A percentile compares a stretch with the other conserved stretches of the same genome.
phyloP scores from a whole-genome alignment of 768 basidiomycete genomes.

The Agaricus blazei region DNA sequence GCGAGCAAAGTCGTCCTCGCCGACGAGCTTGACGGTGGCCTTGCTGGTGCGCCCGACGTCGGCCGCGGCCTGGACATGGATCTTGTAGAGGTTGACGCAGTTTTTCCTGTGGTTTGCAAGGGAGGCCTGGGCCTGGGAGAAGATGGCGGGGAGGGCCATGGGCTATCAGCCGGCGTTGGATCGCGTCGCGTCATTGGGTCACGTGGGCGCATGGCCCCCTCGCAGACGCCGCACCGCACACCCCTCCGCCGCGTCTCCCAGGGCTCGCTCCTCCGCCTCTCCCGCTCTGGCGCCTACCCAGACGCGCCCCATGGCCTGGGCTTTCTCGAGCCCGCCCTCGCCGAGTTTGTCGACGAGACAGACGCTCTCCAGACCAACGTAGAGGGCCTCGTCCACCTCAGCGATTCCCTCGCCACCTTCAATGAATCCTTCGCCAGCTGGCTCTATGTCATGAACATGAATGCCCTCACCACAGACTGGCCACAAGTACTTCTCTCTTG shows the following conservation, averaged over 20 bases:
- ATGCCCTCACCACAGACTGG: slow-evolving; percentile 92
- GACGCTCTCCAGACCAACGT: slow-evolving; percentile 75
- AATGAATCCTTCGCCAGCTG: slow-evolving; percentile 93
- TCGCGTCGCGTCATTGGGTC: slow-evolving; percentile 10
- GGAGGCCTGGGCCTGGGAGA: slow-evolving; percentile 77
- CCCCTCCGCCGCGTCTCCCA: slow-evolving; percentile 89
- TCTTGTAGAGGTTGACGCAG: slow-evolving; percentile 77
- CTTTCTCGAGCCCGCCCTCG: slow-evolving; percentile 78
- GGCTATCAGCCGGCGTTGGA: background rate
- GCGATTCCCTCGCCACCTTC: slow-evolving; percentile 74
- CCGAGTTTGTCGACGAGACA: slow-evolving; percentile 86
- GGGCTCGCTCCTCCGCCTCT: slow-evolving; percentile 82
- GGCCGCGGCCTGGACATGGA: slow-evolving; percentile 63
- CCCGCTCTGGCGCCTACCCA: slow-evolving; percentile 66
- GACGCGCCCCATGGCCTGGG: slow-evolving; percentile 81
- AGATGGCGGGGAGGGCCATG: slow-evolving; percentile 35
- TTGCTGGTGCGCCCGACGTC: slow-evolving; percentile 48
- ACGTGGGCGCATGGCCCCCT: slow-evolving; percentile 16
- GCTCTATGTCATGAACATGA: slow-evolving; percentile 92
- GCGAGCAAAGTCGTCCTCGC: slow-evolving; percentile 78
- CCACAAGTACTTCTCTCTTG: slow-evolving; percentile 51
- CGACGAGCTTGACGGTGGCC: slow-evolving; percentile 46
- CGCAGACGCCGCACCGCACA: slow-evolving; percentile 61
- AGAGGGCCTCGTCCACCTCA: slow-evolving; percentile 64
- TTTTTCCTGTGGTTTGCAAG: slow-evolving; percentile 93